Base-by-base conservation (phyloP, 2,329 filamentous ascomycete genomes). In the Colletotrichum noveboracense region DNA sequence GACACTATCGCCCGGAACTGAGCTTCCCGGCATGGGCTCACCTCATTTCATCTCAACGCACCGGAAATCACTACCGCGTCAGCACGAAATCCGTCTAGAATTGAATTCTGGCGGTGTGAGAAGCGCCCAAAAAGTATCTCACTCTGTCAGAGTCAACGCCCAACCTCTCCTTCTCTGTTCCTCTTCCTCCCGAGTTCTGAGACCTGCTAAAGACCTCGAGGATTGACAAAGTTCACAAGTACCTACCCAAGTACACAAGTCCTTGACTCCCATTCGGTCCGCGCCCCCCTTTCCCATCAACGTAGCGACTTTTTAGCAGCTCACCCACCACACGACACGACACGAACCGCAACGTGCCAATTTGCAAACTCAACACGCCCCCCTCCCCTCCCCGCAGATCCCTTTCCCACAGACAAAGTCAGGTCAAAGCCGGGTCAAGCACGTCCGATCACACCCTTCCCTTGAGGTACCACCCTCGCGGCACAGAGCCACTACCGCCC, bases 21-120 rank as follows among this genome's bases (percentile, higher is more conserved):
- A 52, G 71, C 52, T 66, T 76, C 65, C 71, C 74, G 73, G 73
- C 73, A 66, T 75, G 62, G 34, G 56, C 73, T 68, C 70, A 75
- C 72, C 73, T 60, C 70, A 67, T 73, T 73, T 56, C 62, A 68
- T 68, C 56, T 64, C 60, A 56, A 55, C 38, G 12, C 36, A 21
- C 56, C 30, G 55, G 61, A 26, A 56, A 56, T 64, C 38, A 43
- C 43, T 58, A 71, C 55, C 26, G 52, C 52, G 48, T 66, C 36
- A 68, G 66, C 34, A 16, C 16, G 26, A 48, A 58, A 24, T 32
- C 12, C 30, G 21, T 52, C 58, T 52, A 18, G 26, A 10, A 21
- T 7, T 61, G 52, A 7, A 34, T 24, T 30, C 62, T 38, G 56
- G 72, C 69, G 62, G 72, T 75, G 62, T 66, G 58, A 16, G 43